Conservation (phyloP, 2,329 filamentous ascomycete genomes). For the Mycosphaerella sp. region DNA sequence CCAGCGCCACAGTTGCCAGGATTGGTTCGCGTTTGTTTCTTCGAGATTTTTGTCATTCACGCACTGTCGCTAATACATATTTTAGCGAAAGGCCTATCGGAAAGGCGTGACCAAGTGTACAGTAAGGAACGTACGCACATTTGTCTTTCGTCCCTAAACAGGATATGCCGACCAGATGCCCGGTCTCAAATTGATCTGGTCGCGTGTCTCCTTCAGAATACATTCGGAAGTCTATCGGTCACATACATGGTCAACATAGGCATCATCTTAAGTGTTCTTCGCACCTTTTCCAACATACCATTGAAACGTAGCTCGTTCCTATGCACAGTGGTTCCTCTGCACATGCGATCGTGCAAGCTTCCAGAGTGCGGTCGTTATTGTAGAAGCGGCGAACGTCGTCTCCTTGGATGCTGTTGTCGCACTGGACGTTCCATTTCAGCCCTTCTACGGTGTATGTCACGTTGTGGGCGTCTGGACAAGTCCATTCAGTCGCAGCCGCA, state of each 20-base stretch:
- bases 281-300: not conserved
- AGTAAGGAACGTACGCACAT: slow-evolving; percentile 5
- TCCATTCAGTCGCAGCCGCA: slow-evolving; percentile 1
- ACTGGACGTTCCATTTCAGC: slow-evolving; percentile 6
- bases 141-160: slow-evolving; percentile 2
- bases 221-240: not conserved
- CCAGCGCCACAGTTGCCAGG: too few species aligned
- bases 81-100: not conserved
- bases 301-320: slow-evolving; percentile 7
- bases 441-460: slow-evolving; percentile 5
- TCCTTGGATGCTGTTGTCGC: slow-evolving; percentile 7
- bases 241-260: too few species aligned
- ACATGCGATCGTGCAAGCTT: slow-evolving; percentile 5
- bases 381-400: slow-evolving; percentile 4
- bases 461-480: slow-evolving; percentile 3
- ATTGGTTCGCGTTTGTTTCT: too few species aligned
- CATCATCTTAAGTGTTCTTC: not conserved
- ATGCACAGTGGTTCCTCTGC: slow-evolving; percentile 1
- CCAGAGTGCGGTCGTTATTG: slow-evolving; percentile 1
- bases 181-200: slow-evolving; percentile 5
- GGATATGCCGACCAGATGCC: slow-evolving; percentile 6
- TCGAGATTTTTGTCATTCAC: not conserved
- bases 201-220: slow-evolving; percentile 2
- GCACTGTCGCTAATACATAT: not conserved
- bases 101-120: not conserved